These are phyloP conservation scores for Brassica napus DNA, from an alignment of 345 rosid genomes.

Conservation along the genomic window Da-Ae NC_063437.1:12300001-12300500, in stretches of 20 bases:
- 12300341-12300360: slow-evolving; percentile 75
- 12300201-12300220: not conserved
- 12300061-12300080: slow-evolving; percentile 81
- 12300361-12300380: slow-evolving; percentile 79
- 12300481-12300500: not conserved
- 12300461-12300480: not conserved
- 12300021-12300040: not conserved
- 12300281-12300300: slow-evolving; percentile 81
- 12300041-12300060: slow-evolving; percentile 58
- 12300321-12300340: slow-evolving; percentile 92
- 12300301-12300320: slow-evolving; percentile 94
- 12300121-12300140: slow-evolving; percentile 81
- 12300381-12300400: slow-evolving; percentile 47
- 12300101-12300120: slow-evolving; percentile 67
- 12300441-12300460: slow-evolving; percentile 6
- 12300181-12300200: not conserved
- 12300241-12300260: slow-evolving; percentile 99
- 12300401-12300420: slow-evolving; percentile 45
- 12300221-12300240: slow-evolving; percentile 67
- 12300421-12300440: slow-evolving; percentile 38
- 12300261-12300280: slow-evolving; percentile 92
- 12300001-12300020: not conserved
- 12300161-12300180: not conserved
- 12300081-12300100: slow-evolving; percentile 80
- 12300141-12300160: slow-evolving; percentile 63